A percentile compares a stretch with the other conserved stretches of the same genome.
Conservation (phyloP, 306 rosid species). For the Gastrolobium villosum region DNA sequence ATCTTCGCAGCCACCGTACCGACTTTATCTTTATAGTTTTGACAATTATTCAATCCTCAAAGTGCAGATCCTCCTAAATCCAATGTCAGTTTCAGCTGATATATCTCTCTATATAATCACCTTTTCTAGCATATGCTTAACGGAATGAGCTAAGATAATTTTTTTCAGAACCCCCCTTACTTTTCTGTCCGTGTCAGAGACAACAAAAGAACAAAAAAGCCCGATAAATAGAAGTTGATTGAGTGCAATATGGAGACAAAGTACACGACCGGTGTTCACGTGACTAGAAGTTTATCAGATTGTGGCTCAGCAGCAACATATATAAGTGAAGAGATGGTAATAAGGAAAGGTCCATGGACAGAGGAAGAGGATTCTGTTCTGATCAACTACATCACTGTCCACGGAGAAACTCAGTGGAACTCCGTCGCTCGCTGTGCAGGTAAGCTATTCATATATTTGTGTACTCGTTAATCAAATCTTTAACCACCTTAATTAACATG, state of each 20-base stretch:
- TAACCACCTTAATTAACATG: neutral
- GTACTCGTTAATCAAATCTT: neutral
- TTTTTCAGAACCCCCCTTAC: neutral
- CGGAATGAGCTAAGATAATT: neutral
- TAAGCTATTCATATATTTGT: neutral
- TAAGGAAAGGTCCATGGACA: slow-evolving; percentile 81
- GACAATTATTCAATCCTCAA: slow-evolving; percentile 30
- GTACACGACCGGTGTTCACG: slow-evolving; percentile 12
- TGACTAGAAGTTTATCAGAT: slow-evolving; percentile 49
- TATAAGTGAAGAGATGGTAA: slow-evolving; percentile 44
- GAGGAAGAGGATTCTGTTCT: slow-evolving; percentile 71
- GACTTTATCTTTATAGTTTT: slow-evolving; percentile 26
- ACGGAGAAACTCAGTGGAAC: slow-evolving; percentile 80
- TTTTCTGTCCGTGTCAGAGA: neutral
- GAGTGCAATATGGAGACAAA: slow-evolving; percentile 33
- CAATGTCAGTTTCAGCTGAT: neutral
- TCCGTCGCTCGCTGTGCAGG: slow-evolving; percentile 66
- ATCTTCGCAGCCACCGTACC: slow-evolving; percentile 48
- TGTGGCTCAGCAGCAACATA: slow-evolving; percentile 40
- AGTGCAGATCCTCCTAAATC: slow-evolving; percentile 53
- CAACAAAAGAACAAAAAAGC: neutral
- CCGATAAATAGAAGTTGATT: neutral
- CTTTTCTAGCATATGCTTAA: slow-evolving; percentile 20
- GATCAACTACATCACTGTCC: slow-evolving; percentile 46
- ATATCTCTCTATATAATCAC: slow-evolving; percentile 40